Evolutionary conservation across 306 rosid genomes (phyloP).

Genomic region (Casuarina equisetifolia): DNA sequence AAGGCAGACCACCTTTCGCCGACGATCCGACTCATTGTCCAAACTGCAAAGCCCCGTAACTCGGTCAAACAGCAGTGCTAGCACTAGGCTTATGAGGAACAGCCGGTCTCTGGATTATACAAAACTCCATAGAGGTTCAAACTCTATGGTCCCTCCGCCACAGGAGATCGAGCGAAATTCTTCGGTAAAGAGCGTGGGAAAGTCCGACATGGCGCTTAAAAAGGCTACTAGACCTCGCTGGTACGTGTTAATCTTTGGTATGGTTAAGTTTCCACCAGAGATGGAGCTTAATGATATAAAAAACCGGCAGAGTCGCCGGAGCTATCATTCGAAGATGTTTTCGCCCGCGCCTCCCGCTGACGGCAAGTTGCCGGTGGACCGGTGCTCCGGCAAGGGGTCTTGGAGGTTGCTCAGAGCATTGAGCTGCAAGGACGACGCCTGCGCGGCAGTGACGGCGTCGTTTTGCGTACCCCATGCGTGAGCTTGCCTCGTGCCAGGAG

Average conservation of each 20-base stretch:
- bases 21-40: conserved; percentile 39
- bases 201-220: conserved; percentile 5
- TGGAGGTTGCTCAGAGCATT: conserved; percentile 76
- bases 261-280: conserved; percentile 65
- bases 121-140: conserved; percentile 20
- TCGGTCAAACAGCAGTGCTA: conserved; percentile 19
- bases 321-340: conserved; percentile 31
- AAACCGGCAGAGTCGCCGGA: conserved; percentile 65
- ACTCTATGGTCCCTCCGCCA: conserved; percentile 17
- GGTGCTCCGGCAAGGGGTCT: conserved; percentile 60
- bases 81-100: conserved; percentile 28
- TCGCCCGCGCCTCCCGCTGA: conserved; percentile 22
- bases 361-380: conserved; percentile 35
- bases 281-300: conserved; percentile 82
- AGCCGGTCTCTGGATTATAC: conserved; percentile 41
- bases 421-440: conserved; percentile 73
- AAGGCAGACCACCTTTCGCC: conserved; percentile 19
- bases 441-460: conserved; percentile 73
- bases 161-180: conserved; percentile 27
- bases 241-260: conserved; percentile 39
- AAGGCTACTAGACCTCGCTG: conserved; percentile 8
- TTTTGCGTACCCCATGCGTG: conserved; percentile 36
- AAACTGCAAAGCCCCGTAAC: conserved; percentile 32
- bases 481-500: neutral
- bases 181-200: conserved; percentile 24